Evolutionary conservation across 1,139 yeast genomes (phyloP).

Genomic region (Tardiomyces blankii): DNA sequence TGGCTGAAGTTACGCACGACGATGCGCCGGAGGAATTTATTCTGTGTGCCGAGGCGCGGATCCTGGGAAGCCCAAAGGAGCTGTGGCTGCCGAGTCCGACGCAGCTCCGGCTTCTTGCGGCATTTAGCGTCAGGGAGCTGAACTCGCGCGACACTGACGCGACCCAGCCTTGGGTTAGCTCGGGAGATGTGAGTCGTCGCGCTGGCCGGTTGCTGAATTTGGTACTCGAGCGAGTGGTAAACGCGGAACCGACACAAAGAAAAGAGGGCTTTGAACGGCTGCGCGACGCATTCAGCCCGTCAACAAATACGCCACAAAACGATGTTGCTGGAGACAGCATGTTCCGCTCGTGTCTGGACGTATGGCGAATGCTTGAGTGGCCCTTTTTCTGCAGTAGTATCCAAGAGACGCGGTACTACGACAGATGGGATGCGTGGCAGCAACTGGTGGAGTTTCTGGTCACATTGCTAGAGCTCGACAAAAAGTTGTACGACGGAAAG

Average conservation of each 20-base stretch:
- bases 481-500: not conserved
- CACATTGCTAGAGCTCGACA: not conserved
- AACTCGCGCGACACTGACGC: not conserved
- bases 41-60: not conserved
- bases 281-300: not conserved
- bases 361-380: not conserved
- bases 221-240: not conserved
- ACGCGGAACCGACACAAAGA: not conserved
- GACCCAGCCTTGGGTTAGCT: not conserved
- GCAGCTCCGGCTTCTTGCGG: not conserved
- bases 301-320: not conserved
- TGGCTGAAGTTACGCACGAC: too few species aligned
- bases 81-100: not conserved
- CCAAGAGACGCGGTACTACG: not conserved
- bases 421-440: not conserved
- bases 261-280: not conserved
- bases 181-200: not conserved
- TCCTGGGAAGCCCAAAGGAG: not conserved
- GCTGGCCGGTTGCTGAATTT: not conserved
- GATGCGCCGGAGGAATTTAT: not conserved
- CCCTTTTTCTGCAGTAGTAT: not conserved
- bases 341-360: not conserved
- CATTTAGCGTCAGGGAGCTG: not conserved
- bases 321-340: not conserved
- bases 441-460: not conserved